Evolutionary conservation across 2,329 filamentous ascomycete genomes (phyloP).

Genomic region (Cercospora zeina): DNA sequence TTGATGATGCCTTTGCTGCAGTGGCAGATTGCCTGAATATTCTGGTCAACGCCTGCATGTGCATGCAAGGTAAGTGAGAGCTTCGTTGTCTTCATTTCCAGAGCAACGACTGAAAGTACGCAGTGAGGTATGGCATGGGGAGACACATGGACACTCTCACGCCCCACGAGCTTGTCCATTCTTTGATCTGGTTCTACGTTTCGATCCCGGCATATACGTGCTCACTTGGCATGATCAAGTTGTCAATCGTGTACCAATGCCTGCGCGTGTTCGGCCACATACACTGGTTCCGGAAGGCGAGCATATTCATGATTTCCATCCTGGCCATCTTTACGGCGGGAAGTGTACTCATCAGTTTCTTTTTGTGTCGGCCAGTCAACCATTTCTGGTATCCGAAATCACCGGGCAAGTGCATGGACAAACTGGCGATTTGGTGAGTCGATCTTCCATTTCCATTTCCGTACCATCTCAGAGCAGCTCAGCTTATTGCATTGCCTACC

Average conservation of each 20-base stretch:
- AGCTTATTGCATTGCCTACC: background rate
- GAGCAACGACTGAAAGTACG: background rate
- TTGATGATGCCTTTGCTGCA: constrained; percentile 18
- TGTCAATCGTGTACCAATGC: constrained; percentile 27
- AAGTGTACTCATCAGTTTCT: constrained; percentile 12
- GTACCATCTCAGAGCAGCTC: background rate
- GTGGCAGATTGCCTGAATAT: background rate
- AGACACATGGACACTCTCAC: constrained; percentile 23
- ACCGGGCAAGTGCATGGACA: constrained; percentile 31
- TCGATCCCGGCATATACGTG: constrained; percentile 25
- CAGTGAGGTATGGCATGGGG: constrained; percentile 29
- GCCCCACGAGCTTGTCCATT: constrained; percentile 13
- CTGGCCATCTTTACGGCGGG: constrained; percentile 19
- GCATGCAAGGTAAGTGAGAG: constrained; percentile 8
- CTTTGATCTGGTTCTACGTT: constrained; percentile 24
- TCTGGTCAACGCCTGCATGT: constrained; percentile 1
- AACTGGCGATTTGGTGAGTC: constrained; percentile 32
- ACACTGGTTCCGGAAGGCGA: constrained; percentile 21
- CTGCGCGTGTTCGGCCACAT: constrained; percentile 30
- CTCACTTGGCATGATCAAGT: constrained; percentile 27
- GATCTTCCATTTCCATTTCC: background rate
- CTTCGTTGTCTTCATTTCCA: background rate
- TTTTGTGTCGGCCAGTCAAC: constrained; percentile 16
- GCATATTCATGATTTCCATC: background rate
- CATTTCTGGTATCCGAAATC: constrained; percentile 33